phyloP scores from a whole-genome alignment of 2,329 filamentous ascomycete genomes.

The Trichoderma simmonsii region DNA sequence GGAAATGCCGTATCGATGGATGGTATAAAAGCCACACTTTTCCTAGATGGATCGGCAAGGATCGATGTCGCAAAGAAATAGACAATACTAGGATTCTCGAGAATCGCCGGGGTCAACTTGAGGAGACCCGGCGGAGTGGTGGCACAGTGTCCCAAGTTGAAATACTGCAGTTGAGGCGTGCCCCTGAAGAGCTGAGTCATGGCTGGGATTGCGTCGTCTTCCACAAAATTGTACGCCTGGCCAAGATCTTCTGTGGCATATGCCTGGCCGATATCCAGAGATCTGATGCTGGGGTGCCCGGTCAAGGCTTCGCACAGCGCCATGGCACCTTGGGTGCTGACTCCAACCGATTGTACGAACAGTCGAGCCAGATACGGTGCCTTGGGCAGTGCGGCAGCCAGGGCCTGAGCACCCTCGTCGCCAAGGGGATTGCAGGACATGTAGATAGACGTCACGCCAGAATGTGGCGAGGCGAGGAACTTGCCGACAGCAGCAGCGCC shows the following conservation, averaged over 20 bases:
- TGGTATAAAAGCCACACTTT: conserved; percentile 30
- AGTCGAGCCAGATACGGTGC: conserved; percentile 36
- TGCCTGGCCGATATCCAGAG: conserved; percentile 44
- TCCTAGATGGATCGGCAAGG: conserved; percentile 28
- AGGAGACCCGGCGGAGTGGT: conserved; percentile 30
- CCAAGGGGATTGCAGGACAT: conserved; percentile 39
- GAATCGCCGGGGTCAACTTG: conserved; percentile 30
- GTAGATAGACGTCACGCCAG: conserved; percentile 36
- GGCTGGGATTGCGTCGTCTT: conserved; percentile 34
- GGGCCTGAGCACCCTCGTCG: conserved; percentile 30
- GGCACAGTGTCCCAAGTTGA: conserved; percentile 41
- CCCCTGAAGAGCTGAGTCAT: conserved; percentile 35
- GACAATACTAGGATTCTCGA: conserved; percentile 33
- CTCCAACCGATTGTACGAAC: conserved; percentile 43
- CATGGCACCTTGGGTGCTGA: conserved; percentile 38
- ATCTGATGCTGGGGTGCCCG: conserved; percentile 34
- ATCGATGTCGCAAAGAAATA: conserved; percentile 39
- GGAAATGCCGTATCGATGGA: conserved; percentile 27
- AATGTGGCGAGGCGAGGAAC: conserved; percentile 34
- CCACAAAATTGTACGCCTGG: conserved; percentile 47
- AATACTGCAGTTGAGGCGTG: conserved; percentile 36
- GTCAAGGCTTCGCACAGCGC: conserved; percentile 37
- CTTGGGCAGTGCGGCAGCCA: conserved; percentile 32
- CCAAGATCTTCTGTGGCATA: conserved; percentile 46
- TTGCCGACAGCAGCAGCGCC: conserved; percentile 31